A percentile compares a stretch with the other conserved stretches of the same genome.
Evolutionary conservation across 495 filamentous ascomycete species (phyloP).

Genomic region (Aspergillus panamensis): DNA sequence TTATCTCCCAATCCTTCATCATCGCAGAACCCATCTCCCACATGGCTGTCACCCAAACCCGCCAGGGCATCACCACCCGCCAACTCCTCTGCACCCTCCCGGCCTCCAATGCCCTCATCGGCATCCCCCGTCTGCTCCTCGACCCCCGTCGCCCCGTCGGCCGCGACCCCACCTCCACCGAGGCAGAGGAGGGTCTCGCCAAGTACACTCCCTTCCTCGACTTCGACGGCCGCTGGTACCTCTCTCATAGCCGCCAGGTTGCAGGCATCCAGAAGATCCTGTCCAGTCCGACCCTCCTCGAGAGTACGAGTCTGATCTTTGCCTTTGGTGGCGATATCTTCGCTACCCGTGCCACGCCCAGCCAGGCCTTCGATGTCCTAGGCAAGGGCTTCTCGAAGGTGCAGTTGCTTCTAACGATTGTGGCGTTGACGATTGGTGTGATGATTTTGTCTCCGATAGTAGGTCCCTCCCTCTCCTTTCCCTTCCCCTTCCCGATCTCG

Average conservation of each 20-base stretch:
- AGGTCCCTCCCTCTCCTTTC: too few species aligned
- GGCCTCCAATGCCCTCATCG: slow-evolving; percentile 64
- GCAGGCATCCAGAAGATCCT: slow-evolving; percentile 69
- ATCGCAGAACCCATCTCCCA: slow-evolving; percentile 71
- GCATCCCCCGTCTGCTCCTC: slow-evolving; percentile 71
- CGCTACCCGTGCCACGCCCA: slow-evolving; percentile 78
- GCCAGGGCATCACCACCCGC: slow-evolving; percentile 86
- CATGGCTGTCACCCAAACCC: slow-evolving; percentile 80
- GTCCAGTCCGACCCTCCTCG: slow-evolving; percentile 71
- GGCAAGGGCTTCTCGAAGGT: slow-evolving; percentile 91
- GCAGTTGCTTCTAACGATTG: slow-evolving; percentile 76
- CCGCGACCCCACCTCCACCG: slow-evolving; percentile 73
- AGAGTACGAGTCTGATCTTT: slow-evolving; percentile 89
- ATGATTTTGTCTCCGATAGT: slow-evolving; percentile 81
- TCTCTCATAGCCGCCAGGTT: slow-evolving; percentile 82
- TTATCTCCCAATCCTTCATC: slow-evolving; percentile 73
- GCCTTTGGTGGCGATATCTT: slow-evolving; percentile 87
- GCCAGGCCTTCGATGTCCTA: slow-evolving; percentile 83
- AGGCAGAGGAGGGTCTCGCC: slow-evolving; percentile 79
- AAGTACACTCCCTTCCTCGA: slow-evolving; percentile 73
- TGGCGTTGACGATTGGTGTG: slow-evolving; percentile 71
- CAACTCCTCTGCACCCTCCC: slow-evolving; percentile 77
- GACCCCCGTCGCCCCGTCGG: slow-evolving; percentile 87
- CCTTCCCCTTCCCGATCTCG: not conserved
- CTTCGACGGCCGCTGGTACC: slow-evolving; percentile 74